Conservation (phyloP, 306 rosid species). For the Begonia peltatifolia region DNA sequence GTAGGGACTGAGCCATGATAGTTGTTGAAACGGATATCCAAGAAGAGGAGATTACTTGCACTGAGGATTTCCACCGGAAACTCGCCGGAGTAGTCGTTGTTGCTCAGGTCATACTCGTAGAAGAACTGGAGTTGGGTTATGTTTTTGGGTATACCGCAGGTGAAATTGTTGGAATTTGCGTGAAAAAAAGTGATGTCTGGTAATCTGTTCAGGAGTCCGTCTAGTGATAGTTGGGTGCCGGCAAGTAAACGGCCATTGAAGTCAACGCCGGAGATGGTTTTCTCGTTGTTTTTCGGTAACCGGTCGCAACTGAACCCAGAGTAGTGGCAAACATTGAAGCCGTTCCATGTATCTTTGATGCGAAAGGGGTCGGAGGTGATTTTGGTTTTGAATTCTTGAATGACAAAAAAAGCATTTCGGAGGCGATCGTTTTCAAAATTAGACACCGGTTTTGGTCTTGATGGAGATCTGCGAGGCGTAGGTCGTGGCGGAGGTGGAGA, state of each 20-base stretch:
- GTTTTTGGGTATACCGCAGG: conserved; percentile 8
- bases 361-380: conserved; percentile 4
- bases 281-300: neutral
- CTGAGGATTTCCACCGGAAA: conserved; percentile 30
- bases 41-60: conserved; percentile 17
- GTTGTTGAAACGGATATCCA: conserved; percentile 52
- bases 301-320: conserved; percentile 15
- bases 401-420: conserved; percentile 4
- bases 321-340: neutral
- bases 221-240: conserved; percentile 5
- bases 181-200: conserved; percentile 48
- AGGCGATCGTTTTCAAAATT: conserved; percentile 6
- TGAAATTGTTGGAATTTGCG: conserved; percentile 58
- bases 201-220: conserved; percentile 11
- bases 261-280: conserved; percentile 30
- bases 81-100: conserved; percentile 18
- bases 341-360: conserved; percentile 12
- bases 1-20: conserved; percentile 17
- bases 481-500: neutral
- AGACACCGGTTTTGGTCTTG: fast-evolving
- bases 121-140: conserved; percentile 7
- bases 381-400: conserved; percentile 8
- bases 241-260: conserved; percentile 20
- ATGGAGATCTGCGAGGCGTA: fast-evolving
- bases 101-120: conserved; percentile 71